Evolutionary conservation across 768 basidiomycete genomes (phyloP), one percentile per base, ranked within the genome.

Genomic region (Tulasnella sp.): DNA sequence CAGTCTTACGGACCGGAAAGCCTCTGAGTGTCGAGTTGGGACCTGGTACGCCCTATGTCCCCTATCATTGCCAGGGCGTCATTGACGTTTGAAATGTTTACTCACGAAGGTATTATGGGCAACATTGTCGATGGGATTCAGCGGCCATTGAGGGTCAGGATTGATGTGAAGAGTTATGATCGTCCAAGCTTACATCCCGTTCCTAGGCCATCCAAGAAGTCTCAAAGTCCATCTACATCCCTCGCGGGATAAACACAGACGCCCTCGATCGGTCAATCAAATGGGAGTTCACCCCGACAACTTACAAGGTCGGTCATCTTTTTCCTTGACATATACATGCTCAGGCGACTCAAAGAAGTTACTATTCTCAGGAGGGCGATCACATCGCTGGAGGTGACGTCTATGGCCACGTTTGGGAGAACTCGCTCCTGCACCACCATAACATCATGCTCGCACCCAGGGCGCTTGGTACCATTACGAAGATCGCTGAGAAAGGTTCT

Each of bases 61-160:
- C 34, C 34, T 38, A 38, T 38, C 34, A 38, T 38, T 38, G 5
- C 15, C 34, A 38, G 34, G 34, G 34, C 34, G 34, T 38, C 34
- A 38, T 38, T 38, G 15, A 38, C 34, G 53, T 17, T n/a, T n/a
- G 41, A 29, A 22, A 30, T 59, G 10, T 54, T 17, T 54, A 15
- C 15, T 38, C 10, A 25, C 45, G 1, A 60, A 96, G 94, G 96
- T 65, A 75, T 99, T 60, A 98, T 99, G 96, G 84, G 84, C n/a
- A 98, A 99, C 71, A 99, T 99, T 67, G 92, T 94, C 65, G 93
- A 97, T 73, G 92, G 93, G 66, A 93, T 94, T 68, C 92, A 96
- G 71, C 82, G 92, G 68, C 92, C 92, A 60, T 75, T 92, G 41
- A 80, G 89, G 66, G 89, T 91, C 69, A 63, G 87, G 70, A 44